Percentiles rank a stretch among this genome's conserved stretches.
Conservation (phyloP, 176 grass and related monocot genomes). For the Tillandsia fasciculata region DNA sequence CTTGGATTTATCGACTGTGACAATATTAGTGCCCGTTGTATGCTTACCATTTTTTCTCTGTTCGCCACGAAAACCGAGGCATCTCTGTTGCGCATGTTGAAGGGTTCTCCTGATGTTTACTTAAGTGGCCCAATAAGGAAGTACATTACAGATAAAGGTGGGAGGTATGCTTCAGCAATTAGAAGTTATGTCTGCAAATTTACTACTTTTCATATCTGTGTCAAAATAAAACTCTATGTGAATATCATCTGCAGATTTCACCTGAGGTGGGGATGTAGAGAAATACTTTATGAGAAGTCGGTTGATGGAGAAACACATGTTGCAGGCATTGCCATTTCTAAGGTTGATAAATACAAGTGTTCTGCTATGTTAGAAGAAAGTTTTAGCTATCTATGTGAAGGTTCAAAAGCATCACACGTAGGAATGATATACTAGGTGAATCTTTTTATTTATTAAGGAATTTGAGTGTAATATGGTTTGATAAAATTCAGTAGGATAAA, state of each 20-base stretch:
- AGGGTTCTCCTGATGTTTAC: conserved; percentile 97
- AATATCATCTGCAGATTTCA: conserved; percentile 60
- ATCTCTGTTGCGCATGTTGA: conserved; percentile 94
- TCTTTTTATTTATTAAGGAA: too few species aligned
- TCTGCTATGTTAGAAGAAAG: neutral
- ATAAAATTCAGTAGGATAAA: too few species aligned
- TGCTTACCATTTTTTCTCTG: conserved; percentile 95
- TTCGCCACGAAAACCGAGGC: conserved; percentile 98
- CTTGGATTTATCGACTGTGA: conserved; percentile 98
- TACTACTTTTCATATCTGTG: neutral
- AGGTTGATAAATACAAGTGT: conserved; percentile 21
- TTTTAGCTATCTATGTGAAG: neutral
- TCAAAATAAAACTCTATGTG: too few species aligned
- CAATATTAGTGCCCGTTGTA: conserved; percentile 98
- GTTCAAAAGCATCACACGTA: too few species aligned
- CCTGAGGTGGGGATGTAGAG: conserved; percentile 90
- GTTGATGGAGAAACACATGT: conserved; percentile 61
- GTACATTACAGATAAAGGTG: conserved; percentile 90
- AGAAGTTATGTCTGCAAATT: neutral
- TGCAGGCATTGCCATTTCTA: conserved; percentile 71
- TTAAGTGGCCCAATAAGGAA: conserved; percentile 92
- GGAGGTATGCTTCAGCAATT: conserved; percentile 39
- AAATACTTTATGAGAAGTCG: conserved; percentile 76
- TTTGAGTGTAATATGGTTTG: too few species aligned
- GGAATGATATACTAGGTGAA: too few species aligned